Evolutionary conservation across 1,284 basidiomycete genomes (phyloP), one percentile per base, ranked within the genome.

Genomic region (Trichosporon faecale): DNA sequence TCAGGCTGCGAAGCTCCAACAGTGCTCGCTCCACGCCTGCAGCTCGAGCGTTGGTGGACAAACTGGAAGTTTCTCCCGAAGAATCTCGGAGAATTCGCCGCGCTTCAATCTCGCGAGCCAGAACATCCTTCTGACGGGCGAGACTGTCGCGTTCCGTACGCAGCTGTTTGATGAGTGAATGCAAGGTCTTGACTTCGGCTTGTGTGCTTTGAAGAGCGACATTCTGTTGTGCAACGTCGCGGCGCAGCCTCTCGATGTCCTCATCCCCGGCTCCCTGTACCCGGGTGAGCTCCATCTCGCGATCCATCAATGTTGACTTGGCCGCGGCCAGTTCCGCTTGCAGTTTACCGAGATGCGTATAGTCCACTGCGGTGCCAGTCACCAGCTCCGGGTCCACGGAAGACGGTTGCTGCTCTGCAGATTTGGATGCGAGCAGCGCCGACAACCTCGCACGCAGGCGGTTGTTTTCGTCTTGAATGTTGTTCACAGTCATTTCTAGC

Each of bases 391-490:
- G 33, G 1, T 70, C 68, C 2, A 49, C 63, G 1, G n/a, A 6
- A 12, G 40, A 21, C 21, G 63, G 67, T 0, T n/a, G 14, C 6
- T 64, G 31, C 1, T 70, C 66, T 2, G 64, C 31, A 11, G 66
- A 52, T n/a, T 70, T 72, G 23, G 37, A n/a, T n/a, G 76, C 69
- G 3, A 78, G 66, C 9, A 83, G 70, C 7, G 72, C 25, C 8
- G 77, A 71, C 0, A 83, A 72, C 5, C 77, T 73, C 0, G 73
- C 70, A 0, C 80, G 74, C 5, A 83, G 74, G n/a, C 74, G 73
- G 9, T 72, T 66, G 67, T 82, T 82, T 73, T 83, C 81, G 23
- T 78, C 76, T 69, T 80, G 74, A 27, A 81, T 78, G 55, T 76
- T 75, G 60, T 72, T 72, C 29, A 82, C 78, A 0, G 76, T 79